Evolutionary conservation across 768 basidiomycete genomes (phyloP).

Genomic region (Galerina marginata): DNA sequence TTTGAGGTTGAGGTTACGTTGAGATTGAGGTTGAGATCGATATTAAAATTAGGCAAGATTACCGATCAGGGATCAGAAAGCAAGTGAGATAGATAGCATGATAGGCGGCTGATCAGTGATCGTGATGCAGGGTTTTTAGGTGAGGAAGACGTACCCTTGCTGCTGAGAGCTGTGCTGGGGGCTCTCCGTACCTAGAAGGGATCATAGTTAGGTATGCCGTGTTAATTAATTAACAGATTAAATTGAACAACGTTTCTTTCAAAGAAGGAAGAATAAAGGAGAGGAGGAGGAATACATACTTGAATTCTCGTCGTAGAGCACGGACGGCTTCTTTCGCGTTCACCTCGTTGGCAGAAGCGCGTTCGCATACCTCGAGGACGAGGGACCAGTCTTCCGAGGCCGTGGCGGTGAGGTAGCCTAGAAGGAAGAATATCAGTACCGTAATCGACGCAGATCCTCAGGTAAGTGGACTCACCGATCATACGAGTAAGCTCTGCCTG

Average conservation of each 20-base stretch:
- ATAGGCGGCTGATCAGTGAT: not conserved
- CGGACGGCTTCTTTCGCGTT: constrained; percentile 86
- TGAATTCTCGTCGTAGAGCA: constrained; percentile 85
- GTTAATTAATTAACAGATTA: no score
- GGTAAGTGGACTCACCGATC: constrained; percentile 56
- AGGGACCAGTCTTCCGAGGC: constrained; percentile 83
- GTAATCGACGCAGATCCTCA: no score
- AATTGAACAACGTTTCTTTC: no score
- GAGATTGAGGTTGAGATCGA: no score
- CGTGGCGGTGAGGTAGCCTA: constrained; percentile 78
- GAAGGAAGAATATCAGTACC: no score
- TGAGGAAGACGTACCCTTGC: constrained; percentile 58
- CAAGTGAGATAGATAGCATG: no score
- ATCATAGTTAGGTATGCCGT: no score
- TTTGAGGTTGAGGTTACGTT: not conserved
- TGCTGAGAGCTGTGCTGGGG: constrained; percentile 75
- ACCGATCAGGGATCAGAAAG: no score
- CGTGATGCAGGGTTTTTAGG: not conserved
- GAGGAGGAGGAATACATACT: constrained; percentile 45
- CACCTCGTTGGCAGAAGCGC: constrained; percentile 71
- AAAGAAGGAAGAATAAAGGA: no score
- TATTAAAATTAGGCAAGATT: no score
- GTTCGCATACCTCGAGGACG: constrained; percentile 86
- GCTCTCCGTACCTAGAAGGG: constrained; percentile 67
- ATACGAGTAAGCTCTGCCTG: constrained; percentile 66